These are phyloP conservation scores for Hemerocallis citrina DNA, from an alignment of 106 monocot species.

Conservation along the genomic window DNA sequence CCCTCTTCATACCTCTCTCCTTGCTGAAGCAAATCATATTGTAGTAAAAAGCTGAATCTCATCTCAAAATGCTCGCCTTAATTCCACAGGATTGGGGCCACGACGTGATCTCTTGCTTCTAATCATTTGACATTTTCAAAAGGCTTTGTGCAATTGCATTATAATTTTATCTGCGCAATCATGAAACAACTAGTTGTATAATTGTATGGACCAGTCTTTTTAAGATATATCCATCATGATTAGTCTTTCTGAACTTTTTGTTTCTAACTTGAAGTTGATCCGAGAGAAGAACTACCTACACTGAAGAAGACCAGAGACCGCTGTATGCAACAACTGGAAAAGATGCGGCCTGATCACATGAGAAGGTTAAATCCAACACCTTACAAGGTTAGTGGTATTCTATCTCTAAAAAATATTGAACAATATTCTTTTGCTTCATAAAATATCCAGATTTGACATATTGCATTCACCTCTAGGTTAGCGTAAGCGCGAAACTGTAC, in stretches of 20 bases:
- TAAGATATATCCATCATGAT: background rate
- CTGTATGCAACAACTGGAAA: slow-evolving; percentile 58
- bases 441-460: background rate
- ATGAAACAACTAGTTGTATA: background rate
- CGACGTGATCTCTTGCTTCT: too few species aligned
- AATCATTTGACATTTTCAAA: too few species aligned
- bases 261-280: slow-evolving; percentile 22
- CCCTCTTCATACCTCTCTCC: too few species aligned
- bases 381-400: slow-evolving; percentile 51
- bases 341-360: slow-evolving; percentile 83
- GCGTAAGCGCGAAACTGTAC: slow-evolving; percentile 82
- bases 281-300: slow-evolving; percentile 55
- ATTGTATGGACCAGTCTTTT: background rate
- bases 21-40: too few species aligned
- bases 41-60: too few species aligned
- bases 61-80: too few species aligned
- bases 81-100: too few species aligned
- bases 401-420: background rate
- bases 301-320: slow-evolving; percentile 50
- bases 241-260: background rate
- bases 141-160: too few species aligned
- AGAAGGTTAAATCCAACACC: slow-evolving; percentile 91
- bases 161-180: too few species aligned
- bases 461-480: slow-evolving; percentile 39
- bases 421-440: background rate